These are phyloP conservation scores for Coelastrella sp. DNA, from an alignment of 139 green algal species.

Conservation along the genomic window DNA sequence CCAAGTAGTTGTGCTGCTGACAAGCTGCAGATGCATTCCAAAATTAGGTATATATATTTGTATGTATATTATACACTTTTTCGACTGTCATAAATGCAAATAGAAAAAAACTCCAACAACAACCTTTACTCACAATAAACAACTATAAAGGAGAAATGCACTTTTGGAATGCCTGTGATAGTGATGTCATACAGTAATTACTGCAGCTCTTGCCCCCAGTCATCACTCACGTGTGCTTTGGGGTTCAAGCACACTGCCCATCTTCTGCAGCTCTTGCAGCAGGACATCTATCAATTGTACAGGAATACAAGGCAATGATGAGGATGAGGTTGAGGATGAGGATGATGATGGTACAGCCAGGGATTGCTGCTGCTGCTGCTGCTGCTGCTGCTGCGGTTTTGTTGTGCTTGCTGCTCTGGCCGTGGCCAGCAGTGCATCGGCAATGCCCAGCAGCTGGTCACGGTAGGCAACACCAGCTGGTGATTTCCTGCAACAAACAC, in stretches of 20 bases:
- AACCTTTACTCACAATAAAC: too few species aligned
- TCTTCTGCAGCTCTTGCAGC: conserved; percentile 23
- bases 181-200: too few species aligned
- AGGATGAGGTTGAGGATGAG: too few species aligned
- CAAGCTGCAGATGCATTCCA: too few species aligned
- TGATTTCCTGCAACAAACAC: neutral
- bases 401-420: neutral
- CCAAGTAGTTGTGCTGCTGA: too few species aligned
- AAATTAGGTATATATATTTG: too few species aligned
- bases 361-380: conserved; percentile 10
- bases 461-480: neutral
- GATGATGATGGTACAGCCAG: neutral
- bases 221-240: neutral
- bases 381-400: conserved; percentile 32
- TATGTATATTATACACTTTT: too few species aligned
- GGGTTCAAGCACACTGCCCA: conserved; percentile 4
- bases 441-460: conserved; percentile 17
- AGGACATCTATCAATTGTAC: conserved; percentile 16
- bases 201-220: too few species aligned
- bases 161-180: too few species aligned
- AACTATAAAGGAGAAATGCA: too few species aligned
- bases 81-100: too few species aligned
- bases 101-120: too few species aligned
- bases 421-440: neutral
- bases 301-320: neutral